Conservation (phyloP, 2,329 filamentous ascomycete genomes). For the Thermothelomyces thermophilus region DNA sequence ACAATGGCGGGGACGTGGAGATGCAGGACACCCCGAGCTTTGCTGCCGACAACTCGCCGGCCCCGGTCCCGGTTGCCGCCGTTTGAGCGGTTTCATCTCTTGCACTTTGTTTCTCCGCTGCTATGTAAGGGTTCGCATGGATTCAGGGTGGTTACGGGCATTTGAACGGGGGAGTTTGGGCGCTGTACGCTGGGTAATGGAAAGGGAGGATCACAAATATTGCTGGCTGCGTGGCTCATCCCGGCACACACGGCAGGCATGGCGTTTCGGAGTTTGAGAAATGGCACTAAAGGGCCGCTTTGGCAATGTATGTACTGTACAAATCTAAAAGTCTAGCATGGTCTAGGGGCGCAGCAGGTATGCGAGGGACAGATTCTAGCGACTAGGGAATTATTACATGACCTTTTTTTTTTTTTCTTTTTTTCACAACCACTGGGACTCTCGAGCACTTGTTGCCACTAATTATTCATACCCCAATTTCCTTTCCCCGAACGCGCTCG, state of each 20-base stretch:
- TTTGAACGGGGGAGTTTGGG: slow-evolving; percentile 5
- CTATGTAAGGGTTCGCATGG: background rate
- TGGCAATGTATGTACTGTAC: slow-evolving; percentile 14
- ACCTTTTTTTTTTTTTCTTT: too few relatives aligned
- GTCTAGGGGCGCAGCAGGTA: slow-evolving; percentile 3
- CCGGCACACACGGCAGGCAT: background rate
- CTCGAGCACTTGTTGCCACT: background rate
- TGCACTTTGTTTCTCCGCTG: background rate
- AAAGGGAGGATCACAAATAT: background rate
- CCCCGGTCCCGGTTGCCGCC: slow-evolving; percentile 21
- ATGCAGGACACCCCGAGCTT: slow-evolving; percentile 47
- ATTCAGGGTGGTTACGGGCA: background rate
- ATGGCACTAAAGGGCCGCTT: background rate
- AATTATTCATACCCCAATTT: too few relatives aligned
- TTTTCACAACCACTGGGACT: background rate
- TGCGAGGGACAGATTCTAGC: background rate
- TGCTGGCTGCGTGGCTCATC: background rate
- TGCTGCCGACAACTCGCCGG: slow-evolving; percentile 46
- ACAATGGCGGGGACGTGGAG: slow-evolving; percentile 44
- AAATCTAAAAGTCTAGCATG: background rate
- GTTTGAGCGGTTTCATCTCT: slow-evolving; percentile 6
- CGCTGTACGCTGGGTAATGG: slow-evolving; percentile 1
- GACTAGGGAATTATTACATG: background rate
- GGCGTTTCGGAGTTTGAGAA: slow-evolving; percentile 12
- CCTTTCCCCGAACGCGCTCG: too few relatives aligned